Evolutionary conservation across 371 early-diverging fungal species (phyloP).

Genomic region (Entomophthora muscae): DNA sequence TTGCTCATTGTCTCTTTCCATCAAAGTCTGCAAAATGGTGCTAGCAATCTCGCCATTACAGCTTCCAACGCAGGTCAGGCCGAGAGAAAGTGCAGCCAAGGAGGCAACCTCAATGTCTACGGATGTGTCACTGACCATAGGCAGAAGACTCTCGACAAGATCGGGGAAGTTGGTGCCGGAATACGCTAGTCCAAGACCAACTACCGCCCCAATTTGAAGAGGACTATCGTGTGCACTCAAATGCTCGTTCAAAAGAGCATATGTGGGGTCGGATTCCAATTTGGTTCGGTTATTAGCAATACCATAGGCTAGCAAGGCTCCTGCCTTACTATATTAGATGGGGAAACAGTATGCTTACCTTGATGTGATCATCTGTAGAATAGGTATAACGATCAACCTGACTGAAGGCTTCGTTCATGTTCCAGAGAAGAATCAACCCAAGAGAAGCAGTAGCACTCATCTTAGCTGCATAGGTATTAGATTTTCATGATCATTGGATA

Average conservation of each 20-base stretch:
- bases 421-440: conserved; percentile 85
- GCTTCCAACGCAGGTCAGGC: conserved; percentile 79
- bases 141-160: conserved; percentile 60
- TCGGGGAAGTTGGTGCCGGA: conserved; percentile 81
- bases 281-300: conserved; percentile 76
- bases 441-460: conserved; percentile 87
- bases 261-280: conserved; percentile 82
- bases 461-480: no score
- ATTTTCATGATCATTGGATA: no score
- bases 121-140: conserved; percentile 66
- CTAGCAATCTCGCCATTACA: conserved; percentile 84
- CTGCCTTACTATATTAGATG: conserved; percentile 34
- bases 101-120: conserved; percentile 77
- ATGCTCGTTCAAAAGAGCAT: conserved; percentile 77
- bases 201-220: conserved; percentile 40
- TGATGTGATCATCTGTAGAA: conserved; percentile 69
- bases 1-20: conserved; percentile 75
- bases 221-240: conserved; percentile 32
- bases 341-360: conserved; percentile 20
- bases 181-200: conserved; percentile 85
- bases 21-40: conserved; percentile 83
- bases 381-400: conserved; percentile 89
- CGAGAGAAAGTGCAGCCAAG: conserved; percentile 78
- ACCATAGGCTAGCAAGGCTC: conserved; percentile 87
- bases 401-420: conserved; percentile 74